Evolutionary conservation across 2,329 filamentous ascomycete species (phyloP).

Genomic region (Colletotrichum sp.): DNA sequence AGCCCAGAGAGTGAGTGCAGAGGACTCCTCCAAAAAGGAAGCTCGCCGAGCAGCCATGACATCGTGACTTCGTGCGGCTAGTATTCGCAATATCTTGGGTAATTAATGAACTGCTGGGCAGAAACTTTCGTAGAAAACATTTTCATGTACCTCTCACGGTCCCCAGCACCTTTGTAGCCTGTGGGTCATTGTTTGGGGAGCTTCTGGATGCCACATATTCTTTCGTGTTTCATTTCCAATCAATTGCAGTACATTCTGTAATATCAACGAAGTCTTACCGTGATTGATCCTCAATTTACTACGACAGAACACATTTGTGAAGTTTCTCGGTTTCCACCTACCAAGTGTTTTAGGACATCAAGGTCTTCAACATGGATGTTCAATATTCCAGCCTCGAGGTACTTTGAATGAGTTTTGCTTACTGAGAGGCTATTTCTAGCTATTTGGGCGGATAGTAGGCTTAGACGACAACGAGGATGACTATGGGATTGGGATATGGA

Average conservation of each 20-base stretch:
- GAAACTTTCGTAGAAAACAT: neutral
- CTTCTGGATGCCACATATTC: neutral
- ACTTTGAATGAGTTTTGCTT: neutral
- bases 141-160: neutral
- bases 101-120: neutral
- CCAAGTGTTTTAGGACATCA: neutral
- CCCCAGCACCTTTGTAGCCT: neutral
- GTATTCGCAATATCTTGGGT: neutral
- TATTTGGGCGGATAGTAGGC: neutral
- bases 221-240: neutral
- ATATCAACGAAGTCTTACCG: neutral
- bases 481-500: too few species aligned
- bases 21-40: neutral
- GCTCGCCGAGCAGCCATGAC: neutral
- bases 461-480: neutral
- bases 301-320: neutral
- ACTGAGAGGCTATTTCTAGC: too few species aligned
- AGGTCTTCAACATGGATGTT: neutral
- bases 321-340: neutral
- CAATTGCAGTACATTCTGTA: neutral
- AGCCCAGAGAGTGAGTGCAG: neutral
- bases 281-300: accelerated
- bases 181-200: neutral
- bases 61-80: neutral
- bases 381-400: neutral